Evolutionary conservation across 2,329 filamentous ascomycete genomes (phyloP).

Genomic region (Fusarium circinatum): DNA sequence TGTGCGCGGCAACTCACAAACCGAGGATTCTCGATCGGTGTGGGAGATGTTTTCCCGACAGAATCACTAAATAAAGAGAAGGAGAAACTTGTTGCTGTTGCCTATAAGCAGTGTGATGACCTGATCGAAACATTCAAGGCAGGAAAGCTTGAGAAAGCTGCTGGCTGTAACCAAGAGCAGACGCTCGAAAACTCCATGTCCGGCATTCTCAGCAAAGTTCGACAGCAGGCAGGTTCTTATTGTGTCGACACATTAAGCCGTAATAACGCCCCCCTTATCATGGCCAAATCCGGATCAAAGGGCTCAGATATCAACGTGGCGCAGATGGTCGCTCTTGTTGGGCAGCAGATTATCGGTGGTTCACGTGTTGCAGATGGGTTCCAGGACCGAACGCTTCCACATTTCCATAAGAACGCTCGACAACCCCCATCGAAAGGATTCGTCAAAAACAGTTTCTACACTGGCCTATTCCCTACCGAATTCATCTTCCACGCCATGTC

Average conservation of each 20-base stretch:
- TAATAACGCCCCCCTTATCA: conserved; percentile 92
- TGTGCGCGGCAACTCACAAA: conserved; percentile 90
- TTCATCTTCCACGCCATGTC: conserved; percentile 99
- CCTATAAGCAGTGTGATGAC: conserved; percentile 84
- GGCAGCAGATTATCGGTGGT: conserved; percentile 96
- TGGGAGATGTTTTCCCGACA: conserved; percentile 92
- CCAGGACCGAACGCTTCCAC: conserved; percentile 92
- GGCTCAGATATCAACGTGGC: conserved; percentile 98
- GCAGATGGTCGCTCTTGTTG: conserved; percentile 97
- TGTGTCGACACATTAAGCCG: conserved; percentile 91
- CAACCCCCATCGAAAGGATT: conserved; percentile 97
- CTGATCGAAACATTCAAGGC: conserved; percentile 83
- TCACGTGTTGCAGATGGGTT: conserved; percentile 95
- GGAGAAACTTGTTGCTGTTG: conserved; percentile 76
- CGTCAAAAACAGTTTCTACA: conserved; percentile 97
- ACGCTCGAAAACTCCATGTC: conserved; percentile 92
- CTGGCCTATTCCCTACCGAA: conserved; percentile 87
- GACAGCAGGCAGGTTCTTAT: conserved; percentile 88
- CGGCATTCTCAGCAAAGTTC: conserved; percentile 90
- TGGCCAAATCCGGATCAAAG: conserved; percentile 97
- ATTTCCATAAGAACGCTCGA: conserved; percentile 92
- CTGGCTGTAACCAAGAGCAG: conserved; percentile 90
- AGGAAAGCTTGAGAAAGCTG: conserved; percentile 84
- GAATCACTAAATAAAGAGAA: conserved; percentile 77
- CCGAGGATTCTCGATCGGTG: conserved; percentile 94